Evolutionary conservation across 2,329 filamentous ascomycete genomes (phyloP), one percentile per base, ranked within the genome.

Genomic region (Grosmannia penicillata): DNA sequence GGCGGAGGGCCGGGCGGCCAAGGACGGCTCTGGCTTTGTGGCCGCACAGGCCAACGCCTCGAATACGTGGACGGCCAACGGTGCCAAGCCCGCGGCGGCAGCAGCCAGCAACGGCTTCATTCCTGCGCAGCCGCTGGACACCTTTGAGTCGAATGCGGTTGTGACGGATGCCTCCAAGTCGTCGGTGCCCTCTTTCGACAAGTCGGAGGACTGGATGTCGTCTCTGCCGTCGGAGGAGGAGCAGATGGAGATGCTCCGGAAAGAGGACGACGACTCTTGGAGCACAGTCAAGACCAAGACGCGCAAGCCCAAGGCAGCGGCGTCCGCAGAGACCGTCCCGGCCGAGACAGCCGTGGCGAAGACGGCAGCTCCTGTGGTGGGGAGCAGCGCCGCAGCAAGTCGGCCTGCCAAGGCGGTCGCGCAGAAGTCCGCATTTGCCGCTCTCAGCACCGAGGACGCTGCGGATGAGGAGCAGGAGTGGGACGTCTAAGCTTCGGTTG

Each of bases 1-100:
- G 54, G 75, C 83, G 36, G 85, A 93, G 57, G 86, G 86, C 44
- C 75, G 82, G 48, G 68, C 83, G 32, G 82, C 84, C 39, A 85
- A 84, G 66, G 87, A 91, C 49, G 86, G 87, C 31, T 75, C 72
- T 14, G 56, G 65, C 41, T 78, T 71, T 53, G 61, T 64, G 54
- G 63, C 68, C 8, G 53, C 56, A 2, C 49, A 56, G 38, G 45
- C 49, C 17, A 41, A 45, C 37, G 53, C 59, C 38, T 49, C 56
- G 40, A 63, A 61, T 37, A 56, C 56, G 21, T 65, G 61, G 60
- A 53, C 49, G 29, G 56, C 53, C 36, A 44, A 40, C 21, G 55
- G 50, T 30, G 52, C 49, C 45, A 58, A 30, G 31, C 2, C 31
- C 13, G 22, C 63, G 59, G 56, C 39, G 54, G 58, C 45, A 55